Evolutionary conservation across 345 rosid genomes (phyloP).

Genomic region (Odontarrhena argentea): DNA sequence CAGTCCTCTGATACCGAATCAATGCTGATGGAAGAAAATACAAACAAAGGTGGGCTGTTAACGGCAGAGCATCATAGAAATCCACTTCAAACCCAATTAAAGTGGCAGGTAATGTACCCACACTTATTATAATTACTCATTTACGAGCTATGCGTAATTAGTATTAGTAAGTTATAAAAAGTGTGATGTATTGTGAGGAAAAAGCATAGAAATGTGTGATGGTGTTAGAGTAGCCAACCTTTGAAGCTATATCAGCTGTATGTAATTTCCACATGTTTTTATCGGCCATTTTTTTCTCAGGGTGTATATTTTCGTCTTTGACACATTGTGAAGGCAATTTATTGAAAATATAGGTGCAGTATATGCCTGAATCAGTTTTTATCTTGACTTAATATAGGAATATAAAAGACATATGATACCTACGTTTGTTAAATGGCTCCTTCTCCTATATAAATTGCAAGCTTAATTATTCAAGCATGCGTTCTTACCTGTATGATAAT

Average conservation of each 20-base stretch:
- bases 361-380: not conserved
- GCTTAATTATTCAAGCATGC: not conserved
- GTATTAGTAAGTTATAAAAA: slow-evolving; percentile 1
- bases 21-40: slow-evolving; percentile 41
- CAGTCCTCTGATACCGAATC: slow-evolving; percentile 41
- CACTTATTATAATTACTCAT: not conserved
- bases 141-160: not conserved
- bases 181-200: slow-evolving; percentile 3
- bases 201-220: slow-evolving; percentile 4
- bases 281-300: not conserved
- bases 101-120: slow-evolving; percentile 65
- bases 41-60: slow-evolving; percentile 43
- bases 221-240: not conserved
- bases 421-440: slow-evolving; percentile 5
- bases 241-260: not conserved
- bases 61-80: slow-evolving; percentile 42
- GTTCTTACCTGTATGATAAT: not conserved
- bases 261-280: not conserved
- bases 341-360: slow-evolving; percentile 14
- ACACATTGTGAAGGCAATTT: slow-evolving; percentile 6
- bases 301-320: slow-evolving; percentile 6
- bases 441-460: slow-evolving; percentile 1
- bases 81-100: slow-evolving; percentile 52
- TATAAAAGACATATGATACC: slow-evolving; percentile 12
- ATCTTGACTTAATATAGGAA: slow-evolving; percentile 23